A percentile compares a stretch with the other conserved stretches of the same genome.
Evolutionary conservation across 2,329 filamentous ascomycete genomes (phyloP).

Genomic region (Xylariaceae sp.): DNA sequence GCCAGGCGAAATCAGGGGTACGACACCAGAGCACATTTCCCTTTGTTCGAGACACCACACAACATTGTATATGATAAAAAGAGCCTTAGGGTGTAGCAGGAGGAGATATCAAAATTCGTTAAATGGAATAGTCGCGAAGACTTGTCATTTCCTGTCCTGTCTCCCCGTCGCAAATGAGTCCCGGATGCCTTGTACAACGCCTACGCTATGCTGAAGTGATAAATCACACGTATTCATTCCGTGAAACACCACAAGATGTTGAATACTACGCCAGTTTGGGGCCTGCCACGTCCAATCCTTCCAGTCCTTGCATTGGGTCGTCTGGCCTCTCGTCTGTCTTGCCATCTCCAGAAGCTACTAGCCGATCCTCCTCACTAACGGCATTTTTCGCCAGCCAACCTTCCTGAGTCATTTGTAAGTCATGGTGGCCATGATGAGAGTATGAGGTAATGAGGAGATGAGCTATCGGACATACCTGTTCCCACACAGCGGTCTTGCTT

Average conservation of each 20-base stretch:
- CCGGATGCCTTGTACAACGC: conserved; percentile 26
- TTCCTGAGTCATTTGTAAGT: conserved; percentile 58
- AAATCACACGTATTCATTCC: conserved; percentile 22
- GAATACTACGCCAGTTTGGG: conserved; percentile 68
- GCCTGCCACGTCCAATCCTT: conserved; percentile 90
- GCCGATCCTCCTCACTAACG: conserved; percentile 73
- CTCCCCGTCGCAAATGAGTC: conserved; percentile 18
- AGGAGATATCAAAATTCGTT: conserved; percentile 22
- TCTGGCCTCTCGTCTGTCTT: conserved; percentile 53
- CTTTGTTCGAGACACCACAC: conserved; percentile 20
- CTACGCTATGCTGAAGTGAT: conserved; percentile 32
- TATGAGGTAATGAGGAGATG: background rate
- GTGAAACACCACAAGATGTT: conserved; percentile 8
- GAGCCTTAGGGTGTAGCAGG: conserved; percentile 14
- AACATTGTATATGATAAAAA: conserved; percentile 31
- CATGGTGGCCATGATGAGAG: conserved; percentile 15
- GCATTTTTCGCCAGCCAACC: conserved; percentile 89
- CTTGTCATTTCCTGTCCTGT: conserved; percentile 12
- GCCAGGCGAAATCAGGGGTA: conserved; percentile 16
- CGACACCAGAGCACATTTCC: conserved; percentile 15
- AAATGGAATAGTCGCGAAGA: conserved; percentile 16
- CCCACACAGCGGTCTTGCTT: conserved; percentile 93
- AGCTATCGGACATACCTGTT: conserved; percentile 67
- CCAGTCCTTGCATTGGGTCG: conserved; percentile 94
- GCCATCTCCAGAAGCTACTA: conserved; percentile 54